Evolutionary conservation across 768 basidiomycete genomes (phyloP).

Genomic region (Candolleomyces aberdarensis): DNA sequence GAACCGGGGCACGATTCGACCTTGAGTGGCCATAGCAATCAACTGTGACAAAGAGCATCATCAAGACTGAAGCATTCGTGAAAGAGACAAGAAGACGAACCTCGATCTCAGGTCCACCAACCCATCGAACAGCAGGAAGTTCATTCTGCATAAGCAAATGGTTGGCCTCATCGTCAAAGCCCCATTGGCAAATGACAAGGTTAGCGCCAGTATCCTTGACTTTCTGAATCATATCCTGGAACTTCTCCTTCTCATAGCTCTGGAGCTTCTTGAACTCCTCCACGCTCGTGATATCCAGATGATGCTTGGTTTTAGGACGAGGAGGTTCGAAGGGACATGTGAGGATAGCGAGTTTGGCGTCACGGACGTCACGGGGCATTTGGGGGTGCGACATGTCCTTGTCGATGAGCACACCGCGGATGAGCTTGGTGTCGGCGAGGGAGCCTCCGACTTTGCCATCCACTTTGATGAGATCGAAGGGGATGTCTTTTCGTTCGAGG

Average conservation of each 20-base stretch:
- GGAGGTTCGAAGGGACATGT: constrained; percentile 99
- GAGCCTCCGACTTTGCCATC: constrained; percentile 99
- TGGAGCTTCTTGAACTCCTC: constrained; percentile 96
- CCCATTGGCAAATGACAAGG: constrained; percentile 99
- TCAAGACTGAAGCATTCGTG: too few relatives aligned
- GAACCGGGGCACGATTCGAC: constrained; percentile 96
- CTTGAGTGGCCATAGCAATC: constrained; percentile 97
- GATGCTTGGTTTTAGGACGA: constrained; percentile 98
- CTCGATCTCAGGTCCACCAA: constrained; percentile 99
- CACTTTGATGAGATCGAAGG: constrained; percentile 98
- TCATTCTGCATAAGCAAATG: constrained; percentile 98
- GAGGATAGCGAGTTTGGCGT: constrained; percentile 93
- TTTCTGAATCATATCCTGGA: constrained; percentile 92
- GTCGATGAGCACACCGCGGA: constrained; percentile 97
- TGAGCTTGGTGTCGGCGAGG: constrained; percentile 90
- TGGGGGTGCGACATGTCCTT: constrained; percentile 99
- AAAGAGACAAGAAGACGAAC: constrained; percentile 33
- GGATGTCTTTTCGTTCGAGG: constrained; percentile 89
- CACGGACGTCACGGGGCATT: constrained; percentile 86
- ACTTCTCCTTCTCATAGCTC: constrained; percentile 95
- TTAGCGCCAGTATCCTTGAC: constrained; percentile 98
- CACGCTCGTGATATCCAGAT: constrained; percentile 93
- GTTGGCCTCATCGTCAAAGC: constrained; percentile 99
- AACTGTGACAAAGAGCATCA: constrained; percentile 44
- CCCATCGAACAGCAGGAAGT: constrained; percentile 96